Evolutionary conservation across 108 stramenopile species (phyloP), one percentile per base, ranked within the genome.

Genomic region (Ochromonas danica): DNA sequence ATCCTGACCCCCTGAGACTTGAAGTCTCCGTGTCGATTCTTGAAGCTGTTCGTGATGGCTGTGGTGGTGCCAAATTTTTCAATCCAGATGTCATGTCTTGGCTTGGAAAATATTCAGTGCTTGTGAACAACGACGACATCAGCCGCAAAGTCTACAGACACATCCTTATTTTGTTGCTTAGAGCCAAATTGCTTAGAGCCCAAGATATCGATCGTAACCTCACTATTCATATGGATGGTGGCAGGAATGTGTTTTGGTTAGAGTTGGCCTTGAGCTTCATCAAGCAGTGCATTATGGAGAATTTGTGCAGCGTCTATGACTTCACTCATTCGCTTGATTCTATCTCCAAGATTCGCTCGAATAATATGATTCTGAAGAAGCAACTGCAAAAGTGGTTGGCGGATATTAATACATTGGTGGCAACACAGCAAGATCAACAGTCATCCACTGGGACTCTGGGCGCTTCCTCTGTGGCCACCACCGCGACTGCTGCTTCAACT

Each of bases 71-170:
- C 6, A 45, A 60, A 33, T 3, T 31, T 3, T 75, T 75, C 40
- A 42, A 17, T 57, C 91, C 91, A n/a, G 89, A 92, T 71, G 87
- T 97, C 25, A 90, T 91, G 39, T 85, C 89, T 70, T 93, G 94
- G 71, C 82, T 97, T 43, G 92, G 92, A 1, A 93, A 92, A 2
- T 97, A 95, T 94, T 90, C 91, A 2, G 93, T 92, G 0, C 94
- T 92, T 62, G 95, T 94, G 61, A 51, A 51, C 22, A 91, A 91
- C 70, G 90, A 91, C 31, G 94, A 94, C 51, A 70, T 60, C 1
- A 91, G 95, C 79, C 91, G 92, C 67, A 90, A 92, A 70, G 86
- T 97, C 42, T 94, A 97, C 84, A 90, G 93, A 61, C 90, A 92
- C 0, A 92, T 94, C 1, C 81, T 96, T 45, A 79, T 94, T n/a